Percentiles rank a stretch among this genome's conserved stretches.
Conservation (phyloP, 768 basidiomycete genomes). For the Kwoniella heveanensis region DNA sequence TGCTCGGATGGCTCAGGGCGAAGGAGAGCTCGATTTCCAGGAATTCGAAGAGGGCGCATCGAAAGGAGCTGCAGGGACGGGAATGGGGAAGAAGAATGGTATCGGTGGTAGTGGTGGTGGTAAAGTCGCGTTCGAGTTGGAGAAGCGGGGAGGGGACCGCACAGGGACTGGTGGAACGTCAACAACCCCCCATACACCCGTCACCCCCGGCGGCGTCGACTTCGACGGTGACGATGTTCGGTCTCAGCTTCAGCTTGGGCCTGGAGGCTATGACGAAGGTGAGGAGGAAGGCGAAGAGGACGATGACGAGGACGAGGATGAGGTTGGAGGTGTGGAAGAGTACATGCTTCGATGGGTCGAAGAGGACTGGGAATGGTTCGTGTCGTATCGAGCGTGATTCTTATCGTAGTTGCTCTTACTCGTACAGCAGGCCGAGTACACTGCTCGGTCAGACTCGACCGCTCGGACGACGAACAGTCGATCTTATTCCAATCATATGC, state of each 20-base stretch:
- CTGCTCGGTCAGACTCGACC: too few relatives aligned
- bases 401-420: too few relatives aligned
- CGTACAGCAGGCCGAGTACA: too few relatives aligned
- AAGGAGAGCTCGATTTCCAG: slow-evolving; percentile 79
- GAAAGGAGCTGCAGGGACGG: slow-evolving; percentile 30
- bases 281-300: slow-evolving; percentile 57
- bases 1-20: slow-evolving; percentile 75
- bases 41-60: slow-evolving; percentile 54
- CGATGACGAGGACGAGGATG: slow-evolving; percentile 57
- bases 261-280: slow-evolving; percentile 26
- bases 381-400: slow-evolving; percentile 15
- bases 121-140: slow-evolving; percentile 8
- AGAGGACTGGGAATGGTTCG: slow-evolving; percentile 55
- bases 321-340: slow-evolving; percentile 76
- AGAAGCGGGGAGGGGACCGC: too few relatives aligned
- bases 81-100: background rate
- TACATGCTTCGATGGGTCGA: slow-evolving; percentile 70
- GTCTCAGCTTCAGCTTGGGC: too few relatives aligned
- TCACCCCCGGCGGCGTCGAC: slow-evolving; percentile 15
- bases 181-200: slow-evolving; percentile 1
- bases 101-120: too few relatives aligned
- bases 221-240: slow-evolving; percentile 17
- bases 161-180: too few relatives aligned
- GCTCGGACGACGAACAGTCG: too few relatives aligned
- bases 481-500: too few relatives aligned